These are phyloP conservation scores for Ascochyta rabiei DNA, from an alignment of 2,329 filamentous ascomycete species.

Conservation along the genomic window DNA sequence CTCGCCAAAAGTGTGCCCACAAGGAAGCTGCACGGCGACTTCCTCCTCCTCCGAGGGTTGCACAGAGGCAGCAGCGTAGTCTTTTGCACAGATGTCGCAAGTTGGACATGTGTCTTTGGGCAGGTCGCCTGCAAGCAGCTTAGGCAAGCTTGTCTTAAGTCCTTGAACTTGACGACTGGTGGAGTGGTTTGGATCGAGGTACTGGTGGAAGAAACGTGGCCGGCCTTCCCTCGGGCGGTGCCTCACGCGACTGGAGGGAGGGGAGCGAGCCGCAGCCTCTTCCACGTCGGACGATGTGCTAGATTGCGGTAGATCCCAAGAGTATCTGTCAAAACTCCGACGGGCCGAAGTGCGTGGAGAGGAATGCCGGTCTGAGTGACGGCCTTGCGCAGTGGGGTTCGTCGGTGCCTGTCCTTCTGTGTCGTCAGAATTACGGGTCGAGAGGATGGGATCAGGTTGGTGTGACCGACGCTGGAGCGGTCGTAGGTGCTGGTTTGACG, in stretches of 20 bases:
- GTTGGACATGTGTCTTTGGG: constrained; percentile 29
- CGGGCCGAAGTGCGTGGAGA: constrained; percentile 41
- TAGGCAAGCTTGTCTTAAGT: constrained; percentile 38
- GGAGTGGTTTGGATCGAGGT: constrained; percentile 34
- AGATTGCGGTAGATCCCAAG: constrained; percentile 30
- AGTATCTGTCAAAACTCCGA: constrained; percentile 41
- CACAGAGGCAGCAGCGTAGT: constrained; percentile 38
- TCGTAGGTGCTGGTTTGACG: constrained; percentile 20
- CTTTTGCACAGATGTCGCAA: constrained; percentile 48
- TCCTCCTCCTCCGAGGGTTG: constrained; percentile 40
- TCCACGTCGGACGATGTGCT: constrained; percentile 34
- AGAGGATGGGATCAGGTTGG: background rate
- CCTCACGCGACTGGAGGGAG: constrained; percentile 23
- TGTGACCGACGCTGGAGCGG: background rate
- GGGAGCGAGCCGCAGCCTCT: constrained; percentile 32
- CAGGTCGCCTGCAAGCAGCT: constrained; percentile 34
- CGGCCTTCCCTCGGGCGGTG: constrained; percentile 24
- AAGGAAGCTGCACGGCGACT: constrained; percentile 42
- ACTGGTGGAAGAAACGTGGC: constrained; percentile 18
- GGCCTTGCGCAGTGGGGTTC: constrained; percentile 20
- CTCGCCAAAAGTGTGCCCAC: constrained; percentile 46
- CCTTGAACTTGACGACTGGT: constrained; percentile 34
- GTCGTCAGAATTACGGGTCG: background rate
- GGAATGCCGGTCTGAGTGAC: constrained; percentile 32
- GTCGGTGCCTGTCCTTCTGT: constrained; percentile 23